These are phyloP conservation scores for Sequoia sempervirens DNA, from an alignment of 75 land plant species.

Conservation along the genomic window DNA sequence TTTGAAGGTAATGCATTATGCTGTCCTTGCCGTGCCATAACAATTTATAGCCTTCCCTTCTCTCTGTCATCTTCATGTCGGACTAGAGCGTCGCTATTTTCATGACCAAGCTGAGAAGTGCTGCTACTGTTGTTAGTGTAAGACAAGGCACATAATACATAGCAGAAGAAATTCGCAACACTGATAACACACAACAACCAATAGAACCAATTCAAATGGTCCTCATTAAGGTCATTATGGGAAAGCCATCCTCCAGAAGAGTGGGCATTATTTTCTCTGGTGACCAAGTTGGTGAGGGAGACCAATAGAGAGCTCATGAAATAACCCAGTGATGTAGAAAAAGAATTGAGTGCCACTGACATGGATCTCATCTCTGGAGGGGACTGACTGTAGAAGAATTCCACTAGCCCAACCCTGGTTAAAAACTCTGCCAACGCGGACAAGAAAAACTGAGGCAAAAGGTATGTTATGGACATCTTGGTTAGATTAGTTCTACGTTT, in stretches of 20 bases:
- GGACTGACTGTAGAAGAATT: conserved; percentile 28
- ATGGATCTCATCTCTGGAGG: conserved; percentile 23
- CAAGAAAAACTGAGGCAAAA: conserved; percentile 27
- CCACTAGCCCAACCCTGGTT: conserved; percentile 18
- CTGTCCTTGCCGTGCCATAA: too few relatives aligned
- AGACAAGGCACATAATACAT: conserved; percentile 28
- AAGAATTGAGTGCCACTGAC: conserved; percentile 14
- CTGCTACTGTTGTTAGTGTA: conserved; percentile 8
- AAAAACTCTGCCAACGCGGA: conserved; percentile 24
- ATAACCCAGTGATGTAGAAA: conserved; percentile 19
- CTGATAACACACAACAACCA: conserved; percentile 44
- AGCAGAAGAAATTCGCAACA: conserved; percentile 29
- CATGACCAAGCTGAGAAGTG: not conserved
- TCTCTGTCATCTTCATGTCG: too few relatives aligned
- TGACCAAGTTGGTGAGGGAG: not conserved
- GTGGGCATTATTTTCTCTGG: not conserved
- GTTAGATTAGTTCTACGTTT: conserved; percentile 5
- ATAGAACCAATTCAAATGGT: conserved; percentile 43
- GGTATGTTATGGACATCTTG: conserved; percentile 13
- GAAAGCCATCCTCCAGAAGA: conserved; percentile 37
- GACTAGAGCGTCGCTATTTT: too few relatives aligned
- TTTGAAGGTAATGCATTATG: too few relatives aligned
- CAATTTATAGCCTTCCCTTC: too few relatives aligned
- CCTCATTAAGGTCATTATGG: conserved; percentile 27
- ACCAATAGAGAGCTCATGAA: conserved; percentile 24